phyloP scores from a whole-genome alignment of 306 rosid genomes.

The Abrus precatorius region DNA sequence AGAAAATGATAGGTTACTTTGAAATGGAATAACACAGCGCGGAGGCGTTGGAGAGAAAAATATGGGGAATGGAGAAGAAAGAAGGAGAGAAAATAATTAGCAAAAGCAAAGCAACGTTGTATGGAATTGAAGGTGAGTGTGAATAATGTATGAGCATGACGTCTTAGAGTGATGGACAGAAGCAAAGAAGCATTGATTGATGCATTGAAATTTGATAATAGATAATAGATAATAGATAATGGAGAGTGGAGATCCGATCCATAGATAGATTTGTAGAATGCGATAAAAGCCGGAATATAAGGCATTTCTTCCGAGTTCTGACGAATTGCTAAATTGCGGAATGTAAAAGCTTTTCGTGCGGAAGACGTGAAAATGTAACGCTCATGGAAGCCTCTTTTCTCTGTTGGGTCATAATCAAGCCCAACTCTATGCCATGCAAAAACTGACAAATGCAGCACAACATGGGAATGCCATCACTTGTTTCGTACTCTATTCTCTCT shows the following conservation, averaged over 20 bases:
- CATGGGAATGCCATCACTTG: no score
- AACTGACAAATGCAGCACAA: no score
- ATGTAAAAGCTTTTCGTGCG: slow-evolving; percentile 23
- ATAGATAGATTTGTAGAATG: not conserved
- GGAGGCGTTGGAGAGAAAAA: not conserved
- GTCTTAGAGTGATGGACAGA: slow-evolving; percentile 37
- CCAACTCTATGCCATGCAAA: no score
- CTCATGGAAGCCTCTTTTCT: no score
- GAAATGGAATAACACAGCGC: slow-evolving; percentile 8
- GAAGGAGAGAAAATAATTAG: not conserved
- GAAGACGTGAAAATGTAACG: slow-evolving; percentile 9
- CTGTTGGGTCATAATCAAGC: no score
- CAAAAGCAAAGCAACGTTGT: no score
- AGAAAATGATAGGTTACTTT: slow-evolving; percentile 17
- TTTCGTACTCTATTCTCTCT: no score
- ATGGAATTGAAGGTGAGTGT: no score
- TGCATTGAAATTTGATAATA: no score
- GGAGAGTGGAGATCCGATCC: not conserved
- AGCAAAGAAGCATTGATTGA: slow-evolving; percentile 34
- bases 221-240: not conserved
- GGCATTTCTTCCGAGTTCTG: not conserved
- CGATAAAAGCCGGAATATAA: slow-evolving; percentile 35
- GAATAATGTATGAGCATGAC: slow-evolving; percentile 16
- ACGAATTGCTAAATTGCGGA: not conserved
- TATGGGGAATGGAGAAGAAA: not conserved